Evolutionary conservation across 306 rosid genomes (phyloP), one percentile per base, ranked within the genome.

Genomic region (Pyrus betulifolia): DNA sequence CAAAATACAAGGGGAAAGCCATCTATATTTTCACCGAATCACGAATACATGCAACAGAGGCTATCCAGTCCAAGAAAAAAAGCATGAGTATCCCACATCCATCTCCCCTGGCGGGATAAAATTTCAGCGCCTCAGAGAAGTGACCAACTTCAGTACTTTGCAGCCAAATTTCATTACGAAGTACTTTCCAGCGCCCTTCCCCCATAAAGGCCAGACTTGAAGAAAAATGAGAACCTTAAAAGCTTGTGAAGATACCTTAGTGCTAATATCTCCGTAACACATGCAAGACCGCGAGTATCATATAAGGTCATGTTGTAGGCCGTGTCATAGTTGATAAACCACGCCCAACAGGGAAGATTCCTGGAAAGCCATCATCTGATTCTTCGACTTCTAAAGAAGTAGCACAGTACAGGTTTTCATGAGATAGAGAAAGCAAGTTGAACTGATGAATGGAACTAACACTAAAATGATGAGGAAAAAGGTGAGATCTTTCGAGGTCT

Each of bases 291-390:
- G 15, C 35, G 10, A 6, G 52, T 72, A 72, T 28, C 66, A 27
- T 55, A 42, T 57, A 76, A 57, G 72, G 69, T 92, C 84, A 95
- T 82, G 97, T 88, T 45, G 97, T 95, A 57, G 97, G 99, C 63
- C 97, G 82, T 30, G 99, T 92, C 97, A 95, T 91, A 35, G 99
- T 92, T 31, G 99, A 92, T 86, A 92, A 89, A 78, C 97, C 99
- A 25, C 97, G 97, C 45, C 99, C 97, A 76, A 85, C 67, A 0
- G 97, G 97, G 75, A 87, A 69, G 73, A 90, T 85, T 35, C 97
- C 97, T 19, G 91, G 92, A 83, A 86, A 86, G 74, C 86, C 91
- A 72, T 85, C 96, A 55, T 67, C 89, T 1, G 82, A 72, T 80
- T 81, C 91, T 76, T 84, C 96, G 80, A 82, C 97, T 84, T 88